phyloP scores from a whole-genome alignment of 257 asterid genomes.

The Echites panduratus region DNA sequence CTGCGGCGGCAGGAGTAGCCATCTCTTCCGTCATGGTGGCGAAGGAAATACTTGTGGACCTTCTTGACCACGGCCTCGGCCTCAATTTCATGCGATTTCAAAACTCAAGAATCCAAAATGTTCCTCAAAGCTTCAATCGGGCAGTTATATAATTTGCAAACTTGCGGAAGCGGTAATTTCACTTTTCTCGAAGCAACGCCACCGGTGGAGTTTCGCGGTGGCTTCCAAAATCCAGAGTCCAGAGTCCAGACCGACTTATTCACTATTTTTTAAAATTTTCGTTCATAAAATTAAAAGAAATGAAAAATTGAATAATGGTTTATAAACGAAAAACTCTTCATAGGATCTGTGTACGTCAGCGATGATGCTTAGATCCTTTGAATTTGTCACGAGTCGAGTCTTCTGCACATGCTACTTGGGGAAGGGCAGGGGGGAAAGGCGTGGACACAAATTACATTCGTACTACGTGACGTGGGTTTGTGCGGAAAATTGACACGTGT shows the following conservation, averaged over 20 bases:
- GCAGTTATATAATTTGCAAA: background rate
- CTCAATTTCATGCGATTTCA: constrained; percentile 11
- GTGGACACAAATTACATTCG: too few species aligned
- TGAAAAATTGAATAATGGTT: background rate
- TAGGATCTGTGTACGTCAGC: constrained; percentile 6
- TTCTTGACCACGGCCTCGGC: constrained; percentile 27
- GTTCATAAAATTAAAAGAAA: background rate
- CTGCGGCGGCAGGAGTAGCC: constrained; percentile 26
- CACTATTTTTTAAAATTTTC: too few species aligned
- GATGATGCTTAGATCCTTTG: constrained; percentile 3
- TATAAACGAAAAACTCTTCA: constrained; percentile 1
- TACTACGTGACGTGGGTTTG: too few species aligned
- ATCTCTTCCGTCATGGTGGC: constrained; percentile 63
- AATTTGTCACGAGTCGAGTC: background rate
- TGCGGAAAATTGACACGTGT: too few species aligned
- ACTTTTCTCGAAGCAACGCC: background rate
- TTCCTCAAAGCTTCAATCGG: background rate
- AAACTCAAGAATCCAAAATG: background rate
- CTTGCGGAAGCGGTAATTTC: background rate
- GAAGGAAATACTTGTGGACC: constrained; percentile 16
- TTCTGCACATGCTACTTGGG: too few species aligned
- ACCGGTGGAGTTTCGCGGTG: constrained; percentile 5
- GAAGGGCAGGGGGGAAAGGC: too few species aligned
- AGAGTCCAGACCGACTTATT: too few species aligned
- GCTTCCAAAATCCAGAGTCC: too few species aligned